These are phyloP conservation scores for Bryoerythrophyllum caledonicum DNA, from an alignment of 225 moss, liverwort and hornwort genomes.

Conservation along the genomic window DNA sequence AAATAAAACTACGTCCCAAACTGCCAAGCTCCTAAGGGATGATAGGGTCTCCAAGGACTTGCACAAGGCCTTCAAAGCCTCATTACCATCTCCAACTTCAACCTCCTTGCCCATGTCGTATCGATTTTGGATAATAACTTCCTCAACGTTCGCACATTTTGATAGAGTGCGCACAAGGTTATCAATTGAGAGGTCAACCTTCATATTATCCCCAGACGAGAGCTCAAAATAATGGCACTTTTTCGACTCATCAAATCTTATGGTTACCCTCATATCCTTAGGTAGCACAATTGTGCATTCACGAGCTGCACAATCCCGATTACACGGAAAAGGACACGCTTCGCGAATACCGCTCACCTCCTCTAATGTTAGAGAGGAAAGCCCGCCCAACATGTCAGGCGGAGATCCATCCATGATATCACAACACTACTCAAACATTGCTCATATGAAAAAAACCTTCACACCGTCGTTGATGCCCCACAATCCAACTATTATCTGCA, in stretches of 20 bases:
- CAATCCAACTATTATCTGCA: too few species aligned
- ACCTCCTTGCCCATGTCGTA: too few species aligned
- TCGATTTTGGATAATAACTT: too few species aligned
- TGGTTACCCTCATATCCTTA: accelerated
- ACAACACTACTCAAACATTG: not conserved
- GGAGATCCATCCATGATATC: not conserved
- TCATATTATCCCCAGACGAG: too few species aligned
- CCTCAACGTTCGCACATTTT: not conserved
- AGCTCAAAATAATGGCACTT: too few species aligned
- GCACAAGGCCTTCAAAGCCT: not conserved
- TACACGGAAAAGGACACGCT: not conserved
- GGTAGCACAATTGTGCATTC: not conserved
- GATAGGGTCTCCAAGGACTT: not conserved
- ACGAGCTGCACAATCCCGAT: not conserved
- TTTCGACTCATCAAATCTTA: accelerated
- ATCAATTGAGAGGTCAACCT: not conserved
- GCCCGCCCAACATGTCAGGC: not conserved
- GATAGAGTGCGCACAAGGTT: not conserved
- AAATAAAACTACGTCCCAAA: not conserved
- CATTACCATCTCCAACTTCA: too few species aligned
- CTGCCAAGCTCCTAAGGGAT: accelerated
- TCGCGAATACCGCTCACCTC: not conserved
- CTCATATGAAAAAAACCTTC: too few species aligned
- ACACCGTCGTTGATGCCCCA: too few species aligned
- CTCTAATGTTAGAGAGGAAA: not conserved